Percentiles rank a stretch among this genome's conserved stretches.
These are phyloP conservation scores for Sanchytrium tribonematis DNA, from an alignment of 371 early-diverging fungal genomes.

Conservation along the genomic window DNA sequence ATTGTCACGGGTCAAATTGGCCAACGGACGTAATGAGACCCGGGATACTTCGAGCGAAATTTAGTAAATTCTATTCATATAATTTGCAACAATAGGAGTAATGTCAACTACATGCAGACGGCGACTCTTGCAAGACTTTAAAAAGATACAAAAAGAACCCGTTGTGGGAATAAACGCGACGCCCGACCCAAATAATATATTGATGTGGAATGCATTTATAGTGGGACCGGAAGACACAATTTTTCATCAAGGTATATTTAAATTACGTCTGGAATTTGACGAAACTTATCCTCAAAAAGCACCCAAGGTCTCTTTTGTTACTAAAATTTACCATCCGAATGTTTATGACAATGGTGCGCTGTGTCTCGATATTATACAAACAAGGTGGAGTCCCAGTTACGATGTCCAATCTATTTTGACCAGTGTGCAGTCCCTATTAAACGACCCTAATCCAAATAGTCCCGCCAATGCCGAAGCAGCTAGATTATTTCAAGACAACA, in stretches of 20 bases:
- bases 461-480: slow-evolving; percentile 98
- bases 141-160: too few species aligned
- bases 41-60: too few species aligned
- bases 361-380: slow-evolving; percentile 94
- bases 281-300: slow-evolving; percentile 91
- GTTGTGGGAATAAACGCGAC: slow-evolving; percentile 63
- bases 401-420: slow-evolving; percentile 87
- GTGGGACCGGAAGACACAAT: slow-evolving; percentile 90
- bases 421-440: slow-evolving; percentile 83
- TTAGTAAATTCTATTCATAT: too few species aligned
- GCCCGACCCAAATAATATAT: slow-evolving; percentile 76
- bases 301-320: slow-evolving; percentile 82
- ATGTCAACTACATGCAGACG: too few species aligned
- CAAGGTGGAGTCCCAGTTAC: slow-evolving; percentile 80
- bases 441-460: slow-evolving; percentile 91
- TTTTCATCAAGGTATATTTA: slow-evolving; percentile 98
- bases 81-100: too few species aligned
- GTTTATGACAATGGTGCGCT: slow-evolving; percentile 91
- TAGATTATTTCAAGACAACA: slow-evolving; percentile 63
- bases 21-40: too few species aligned
- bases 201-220: slow-evolving; percentile 54
- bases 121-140: too few species aligned
- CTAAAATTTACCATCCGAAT: slow-evolving; percentile 97
- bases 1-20: too few species aligned
- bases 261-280: slow-evolving; percentile 76